Base-by-base conservation (phyloP, 1,284 basidiomycete species). In the Rhodotorula sp. region DNA sequence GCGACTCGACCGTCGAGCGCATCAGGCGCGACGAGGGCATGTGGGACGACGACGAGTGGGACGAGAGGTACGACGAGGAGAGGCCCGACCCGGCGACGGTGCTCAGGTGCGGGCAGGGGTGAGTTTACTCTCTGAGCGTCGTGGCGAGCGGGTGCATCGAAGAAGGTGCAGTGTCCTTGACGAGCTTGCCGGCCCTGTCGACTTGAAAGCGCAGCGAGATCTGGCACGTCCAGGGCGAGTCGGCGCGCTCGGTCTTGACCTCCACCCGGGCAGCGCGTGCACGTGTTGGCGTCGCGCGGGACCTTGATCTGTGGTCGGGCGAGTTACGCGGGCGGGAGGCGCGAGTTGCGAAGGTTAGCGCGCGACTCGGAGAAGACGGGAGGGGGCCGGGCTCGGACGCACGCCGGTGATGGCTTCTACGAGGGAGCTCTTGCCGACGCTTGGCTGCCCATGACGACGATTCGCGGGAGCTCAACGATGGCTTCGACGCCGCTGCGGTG, bases 331-430 rank as follows among this genome's bases (percentile, higher is more conserved):
- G 59, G 32, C n/a, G 10, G 29, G 0, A 21, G 15, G n/a, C n/a
- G n/a, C n/a, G n/a, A n/a, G n/a, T n/a, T n/a, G n/a, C n/a, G n/a
- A n/a, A n/a, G n/a, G n/a, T n/a, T n/a, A n/a, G n/a, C n/a, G n/a
- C n/a, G 36, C 60, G 55, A 25, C n/a, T 10, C 37, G 17, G 34
- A 3, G 6, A 37, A 21, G 19, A 1, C 21, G 29, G 25, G 19
- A 39, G n/a, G 54, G 22, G 37, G 10, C 13, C 58, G 34, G 15
- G 32, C 73, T 39, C 34, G 61, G 54, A 41, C 39, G 39, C 39
- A 41, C 39, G 0, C 88, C 89, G 27, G 87, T 89, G 41, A 91
- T 90, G 0, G 88, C 85, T 75, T 91, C 89, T 25, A 91, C 89
- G 3, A 91, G 82, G 0, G 88, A 90, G 0, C 88, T 89, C 75